Percentiles rank a stretch among this genome's conserved stretches.
Conservation (phyloP, 257 asterid genomes). For the Solanum sitiens region DNA sequence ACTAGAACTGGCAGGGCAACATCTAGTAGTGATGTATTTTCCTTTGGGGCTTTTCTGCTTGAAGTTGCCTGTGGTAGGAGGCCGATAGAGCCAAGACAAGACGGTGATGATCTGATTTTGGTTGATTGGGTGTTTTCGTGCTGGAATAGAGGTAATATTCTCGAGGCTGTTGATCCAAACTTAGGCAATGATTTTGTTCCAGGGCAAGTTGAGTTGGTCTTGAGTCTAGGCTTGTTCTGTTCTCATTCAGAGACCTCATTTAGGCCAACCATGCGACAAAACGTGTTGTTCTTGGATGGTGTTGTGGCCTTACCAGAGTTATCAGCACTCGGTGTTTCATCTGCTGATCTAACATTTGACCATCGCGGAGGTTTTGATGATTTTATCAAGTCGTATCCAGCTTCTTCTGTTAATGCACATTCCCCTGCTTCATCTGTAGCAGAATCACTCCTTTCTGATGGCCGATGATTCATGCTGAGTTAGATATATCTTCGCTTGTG, state of each 20-base stretch:
- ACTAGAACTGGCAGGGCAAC: neutral
- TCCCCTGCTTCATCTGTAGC: neutral
- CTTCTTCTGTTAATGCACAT: neutral
- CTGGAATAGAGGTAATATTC: neutral
- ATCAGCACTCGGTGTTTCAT: neutral
- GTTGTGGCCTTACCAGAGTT: neutral
- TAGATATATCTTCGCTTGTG: neutral
- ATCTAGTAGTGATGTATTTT: neutral
- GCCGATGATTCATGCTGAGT: neutral
- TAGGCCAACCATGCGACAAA: neutral
- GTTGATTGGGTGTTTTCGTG: neutral
- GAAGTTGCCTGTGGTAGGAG: neutral
- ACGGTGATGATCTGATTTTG: neutral
- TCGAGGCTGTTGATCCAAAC: neutral
- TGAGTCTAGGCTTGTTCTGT: neutral
- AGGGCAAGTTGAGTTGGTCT: neutral
- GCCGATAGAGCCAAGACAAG: neutral
- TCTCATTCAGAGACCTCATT: neutral
- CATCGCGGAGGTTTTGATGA: neutral
- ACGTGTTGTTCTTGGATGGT: conserved; percentile 25
- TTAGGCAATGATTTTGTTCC: neutral
- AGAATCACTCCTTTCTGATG: neutral
- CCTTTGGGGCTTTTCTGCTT: neutral
- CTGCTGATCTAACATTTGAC: neutral
- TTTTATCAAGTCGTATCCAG: neutral